phyloP scores from a whole-genome alignment of 1,284 basidiomycete species.

The Naganishia sp. region DNA sequence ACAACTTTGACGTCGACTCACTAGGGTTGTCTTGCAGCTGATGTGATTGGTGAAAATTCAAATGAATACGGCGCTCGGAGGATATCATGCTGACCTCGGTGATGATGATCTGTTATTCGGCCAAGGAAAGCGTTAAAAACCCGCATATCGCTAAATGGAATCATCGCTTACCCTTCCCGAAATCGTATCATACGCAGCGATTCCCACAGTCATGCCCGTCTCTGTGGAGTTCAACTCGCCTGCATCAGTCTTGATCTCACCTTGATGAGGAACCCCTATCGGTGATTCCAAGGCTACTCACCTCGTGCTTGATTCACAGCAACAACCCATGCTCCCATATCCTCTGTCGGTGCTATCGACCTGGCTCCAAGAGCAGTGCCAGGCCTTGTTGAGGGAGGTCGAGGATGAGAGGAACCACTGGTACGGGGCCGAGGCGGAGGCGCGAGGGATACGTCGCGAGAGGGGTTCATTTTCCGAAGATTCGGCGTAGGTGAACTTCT shows the following conservation, averaged over 20 bases:
- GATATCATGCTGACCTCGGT: slow-evolving; percentile 37
- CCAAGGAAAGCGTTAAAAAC: slow-evolving; percentile 29
- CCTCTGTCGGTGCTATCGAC: slow-evolving; percentile 22
- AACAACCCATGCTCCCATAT: slow-evolving; percentile 38
- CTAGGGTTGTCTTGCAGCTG: slow-evolving; percentile 76
- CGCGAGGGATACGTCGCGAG: background rate
- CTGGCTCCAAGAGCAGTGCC: slow-evolving; percentile 30
- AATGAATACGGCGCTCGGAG: background rate
- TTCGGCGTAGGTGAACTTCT: too few relatives aligned
- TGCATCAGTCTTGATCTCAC: background rate
- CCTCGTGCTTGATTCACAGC: slow-evolving; percentile 38
- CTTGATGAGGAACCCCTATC: background rate
- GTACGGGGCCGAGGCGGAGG: slow-evolving; percentile 36
- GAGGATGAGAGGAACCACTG: slow-evolving; percentile 1
- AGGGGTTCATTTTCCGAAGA: slow-evolving; percentile 5
- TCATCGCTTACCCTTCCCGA: slow-evolving; percentile 69
- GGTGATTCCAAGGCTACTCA: background rate
- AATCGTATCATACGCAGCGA: slow-evolving; percentile 67
- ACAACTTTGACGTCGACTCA: slow-evolving; percentile 25
- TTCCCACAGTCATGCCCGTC: slow-evolving; percentile 35
- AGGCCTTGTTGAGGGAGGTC: slow-evolving; percentile 33
- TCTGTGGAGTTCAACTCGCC: background rate
- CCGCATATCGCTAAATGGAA: slow-evolving; percentile 22
- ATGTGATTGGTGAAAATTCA: slow-evolving; percentile 3
- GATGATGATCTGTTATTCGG: slow-evolving; percentile 36